These are phyloP conservation scores for Acacia crassicarpa DNA, from an alignment of 306 rosid species.

Conservation along the genomic window DNA sequence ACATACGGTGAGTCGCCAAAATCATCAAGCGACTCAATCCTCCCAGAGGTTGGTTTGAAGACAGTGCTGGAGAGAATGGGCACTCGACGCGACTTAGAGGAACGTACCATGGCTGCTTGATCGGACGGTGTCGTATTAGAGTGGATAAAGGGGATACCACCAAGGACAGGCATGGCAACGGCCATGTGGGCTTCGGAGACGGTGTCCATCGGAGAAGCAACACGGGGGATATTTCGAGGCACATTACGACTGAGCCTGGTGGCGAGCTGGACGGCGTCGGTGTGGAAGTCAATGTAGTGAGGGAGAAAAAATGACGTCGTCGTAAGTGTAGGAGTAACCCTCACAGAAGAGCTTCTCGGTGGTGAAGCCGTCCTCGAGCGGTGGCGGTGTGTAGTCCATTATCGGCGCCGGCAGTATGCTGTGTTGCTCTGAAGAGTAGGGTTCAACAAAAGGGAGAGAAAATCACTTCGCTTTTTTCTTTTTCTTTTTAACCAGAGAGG, in stretches of 20 bases:
- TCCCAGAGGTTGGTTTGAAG: slow-evolving; percentile 47
- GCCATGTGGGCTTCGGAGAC: slow-evolving; percentile 69
- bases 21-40: slow-evolving; percentile 45
- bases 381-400: slow-evolving; percentile 19
- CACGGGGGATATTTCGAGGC: slow-evolving; percentile 50
- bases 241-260: slow-evolving; percentile 52
- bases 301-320: slow-evolving; percentile 79
- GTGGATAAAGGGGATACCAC: slow-evolving; percentile 61
- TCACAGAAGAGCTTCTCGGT: slow-evolving; percentile 54
- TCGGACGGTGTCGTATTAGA: slow-evolving; percentile 42
- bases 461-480: background rate
- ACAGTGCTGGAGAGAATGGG: slow-evolving; percentile 63
- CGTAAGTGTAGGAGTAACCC: slow-evolving; percentile 73
- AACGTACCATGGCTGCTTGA: slow-evolving; percentile 46
- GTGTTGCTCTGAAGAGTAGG: background rate
- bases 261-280: slow-evolving; percentile 48
- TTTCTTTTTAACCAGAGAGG: background rate
- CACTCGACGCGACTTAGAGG: slow-evolving; percentile 60
- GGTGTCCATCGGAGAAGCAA: slow-evolving; percentile 77
- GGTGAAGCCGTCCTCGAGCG: slow-evolving; percentile 58
- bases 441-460: background rate
- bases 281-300: slow-evolving; percentile 68
- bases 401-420: background rate
- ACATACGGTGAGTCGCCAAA: slow-evolving; percentile 51
- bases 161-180: slow-evolving; percentile 58